These are phyloP conservation scores for Fraxinus velutina DNA, from an alignment of 305 asterid genomes.

Conservation along the genomic window DNA sequence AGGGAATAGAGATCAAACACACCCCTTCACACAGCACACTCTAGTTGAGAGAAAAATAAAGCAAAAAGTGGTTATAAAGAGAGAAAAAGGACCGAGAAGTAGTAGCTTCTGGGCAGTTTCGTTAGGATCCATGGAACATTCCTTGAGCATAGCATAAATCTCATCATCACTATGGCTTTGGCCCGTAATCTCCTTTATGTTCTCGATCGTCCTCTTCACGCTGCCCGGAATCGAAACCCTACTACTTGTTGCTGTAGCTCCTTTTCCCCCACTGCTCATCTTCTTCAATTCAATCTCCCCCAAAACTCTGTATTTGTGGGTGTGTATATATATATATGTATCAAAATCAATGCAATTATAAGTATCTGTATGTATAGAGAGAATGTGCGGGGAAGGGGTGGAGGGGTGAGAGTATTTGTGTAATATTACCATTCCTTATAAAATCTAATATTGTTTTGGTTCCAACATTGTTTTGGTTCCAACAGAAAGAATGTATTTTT, in stretches of 20 bases:
- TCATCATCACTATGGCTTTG: conserved; percentile 82
- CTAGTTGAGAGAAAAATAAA: not conserved
- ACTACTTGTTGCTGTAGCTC: conserved; percentile 38
- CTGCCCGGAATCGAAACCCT: conserved; percentile 71
- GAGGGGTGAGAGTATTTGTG: not conserved
- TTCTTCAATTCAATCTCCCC: conserved; percentile 24
- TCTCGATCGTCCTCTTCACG: conserved; percentile 68
- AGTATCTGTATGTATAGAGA: not conserved
- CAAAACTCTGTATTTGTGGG: not conserved
- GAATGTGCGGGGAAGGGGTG: not conserved
- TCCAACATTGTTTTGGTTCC: too few species aligned
- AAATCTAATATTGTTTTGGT: too few species aligned
- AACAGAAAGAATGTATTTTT: too few species aligned
- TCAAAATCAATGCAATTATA: not conserved
- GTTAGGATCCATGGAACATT: conserved; percentile 94
- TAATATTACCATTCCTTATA: not conserved
- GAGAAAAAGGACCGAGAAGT: conserved; percentile 53
- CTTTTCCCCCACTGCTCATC: conserved; percentile 69
- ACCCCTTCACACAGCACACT: not conserved
- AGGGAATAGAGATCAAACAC: conserved; percentile 33
- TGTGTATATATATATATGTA: not conserved
- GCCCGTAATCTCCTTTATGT: conserved; percentile 81
- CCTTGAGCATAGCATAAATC: conserved; percentile 87
- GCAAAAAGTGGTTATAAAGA: not conserved
- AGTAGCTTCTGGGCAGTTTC: conserved; percentile 82